Evolutionary conservation across 1,284 basidiomycete species (phyloP), one percentile per base, ranked within the genome.

Genomic region (Sporisorium sorghi): DNA sequence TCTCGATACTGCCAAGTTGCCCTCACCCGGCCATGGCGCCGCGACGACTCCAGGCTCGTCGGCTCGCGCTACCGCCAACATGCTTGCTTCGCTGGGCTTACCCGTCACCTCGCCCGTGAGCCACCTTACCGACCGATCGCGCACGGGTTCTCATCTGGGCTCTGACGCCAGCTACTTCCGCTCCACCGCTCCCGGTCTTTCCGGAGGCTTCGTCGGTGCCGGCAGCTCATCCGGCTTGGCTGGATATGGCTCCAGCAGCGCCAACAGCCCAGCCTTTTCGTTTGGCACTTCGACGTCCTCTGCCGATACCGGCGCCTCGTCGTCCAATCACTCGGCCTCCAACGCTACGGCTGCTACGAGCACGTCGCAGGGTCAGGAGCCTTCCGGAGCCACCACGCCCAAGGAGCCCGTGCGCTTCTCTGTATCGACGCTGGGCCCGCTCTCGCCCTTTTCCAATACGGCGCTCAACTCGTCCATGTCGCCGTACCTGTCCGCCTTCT

Each of bases 401-500:
- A 79, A 79, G 54, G 81, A 83, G 49, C 72, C 77, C n/a, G 65
- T 73, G 21, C 81, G 81, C 28, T 83, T 80, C 63, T 70, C 74
- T 3, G 71, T 81, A 23, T 63, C 79, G 2, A 71, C 77, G 12
- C 54, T 77, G 0, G 80, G 81, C 1, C 73, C 80, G 3, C 72
- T 82, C 24, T 82, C 80, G 26, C 80, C 81, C 9, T 83, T 83
- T 44, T 81, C 80, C 12, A 80, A 79, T 56, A 82, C 81, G 30
- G 81, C 79, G 5, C 73, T 83, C 30, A 79, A 65, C 44, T 79
- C 78, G 39, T 78, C 73, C 47, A 82, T 82, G 74, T 80, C 78
- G 57, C 81, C 81, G 7, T 83, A 83, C 19, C 72, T 82, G n/a
- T 78, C 75, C n/a, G 80, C 81, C 14, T 83, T 83, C 28, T 83